Evolutionary conservation across 2,329 filamentous ascomycete genomes (phyloP).

Genomic region (Stemphylium beticola): DNA sequence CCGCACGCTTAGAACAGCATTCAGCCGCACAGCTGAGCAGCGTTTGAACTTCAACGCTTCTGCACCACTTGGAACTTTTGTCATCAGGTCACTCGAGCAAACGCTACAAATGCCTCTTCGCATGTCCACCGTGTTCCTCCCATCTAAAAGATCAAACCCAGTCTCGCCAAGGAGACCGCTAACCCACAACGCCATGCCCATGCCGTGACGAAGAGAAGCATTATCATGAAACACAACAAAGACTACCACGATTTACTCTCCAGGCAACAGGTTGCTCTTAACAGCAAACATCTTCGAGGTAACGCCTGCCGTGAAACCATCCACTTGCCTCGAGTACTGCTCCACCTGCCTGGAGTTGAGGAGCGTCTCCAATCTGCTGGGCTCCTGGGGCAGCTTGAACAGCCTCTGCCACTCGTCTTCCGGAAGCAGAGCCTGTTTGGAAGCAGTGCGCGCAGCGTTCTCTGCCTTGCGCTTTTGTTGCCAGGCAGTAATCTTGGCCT

Average conservation of each 20-base stretch:
- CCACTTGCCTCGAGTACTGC: slow-evolving; percentile 96
- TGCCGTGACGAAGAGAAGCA: slow-evolving; percentile 46
- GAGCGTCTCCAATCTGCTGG: slow-evolving; percentile 89
- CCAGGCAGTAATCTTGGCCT: slow-evolving; percentile 96
- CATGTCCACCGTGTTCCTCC: slow-evolving; percentile 13
- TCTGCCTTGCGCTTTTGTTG: slow-evolving; percentile 96
- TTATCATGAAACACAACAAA: slow-evolving; percentile 37
- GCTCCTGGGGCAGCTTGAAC: slow-evolving; percentile 97
- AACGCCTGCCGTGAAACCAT: slow-evolving; percentile 90
- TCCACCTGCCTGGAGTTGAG: slow-evolving; percentile 95
- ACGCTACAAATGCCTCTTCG: slow-evolving; percentile 6
- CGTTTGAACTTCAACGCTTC: slow-evolving; percentile 10
- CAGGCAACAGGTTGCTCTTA: slow-evolving; percentile 70
- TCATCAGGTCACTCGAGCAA: slow-evolving; percentile 6
- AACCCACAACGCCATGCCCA: slow-evolving; percentile 48
- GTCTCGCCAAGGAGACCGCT: slow-evolving; percentile 31
- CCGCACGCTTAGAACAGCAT: slow-evolving; percentile 23
- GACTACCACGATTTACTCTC: slow-evolving; percentile 49
- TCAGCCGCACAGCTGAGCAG: slow-evolving; percentile 14
- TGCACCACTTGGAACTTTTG: slow-evolving; percentile 15
- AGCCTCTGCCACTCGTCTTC: slow-evolving; percentile 98
- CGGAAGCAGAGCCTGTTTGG: slow-evolving; percentile 86
- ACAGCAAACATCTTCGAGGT: slow-evolving; percentile 99
- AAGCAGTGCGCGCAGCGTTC: slow-evolving; percentile 81
- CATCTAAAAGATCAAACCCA: slow-evolving; percentile 28